A percentile compares a stretch with the other conserved stretches of the same genome.
Evolutionary conservation across 495 filamentous ascomycete species (phyloP).

Genomic region (Talaromyces wortmannii): DNA sequence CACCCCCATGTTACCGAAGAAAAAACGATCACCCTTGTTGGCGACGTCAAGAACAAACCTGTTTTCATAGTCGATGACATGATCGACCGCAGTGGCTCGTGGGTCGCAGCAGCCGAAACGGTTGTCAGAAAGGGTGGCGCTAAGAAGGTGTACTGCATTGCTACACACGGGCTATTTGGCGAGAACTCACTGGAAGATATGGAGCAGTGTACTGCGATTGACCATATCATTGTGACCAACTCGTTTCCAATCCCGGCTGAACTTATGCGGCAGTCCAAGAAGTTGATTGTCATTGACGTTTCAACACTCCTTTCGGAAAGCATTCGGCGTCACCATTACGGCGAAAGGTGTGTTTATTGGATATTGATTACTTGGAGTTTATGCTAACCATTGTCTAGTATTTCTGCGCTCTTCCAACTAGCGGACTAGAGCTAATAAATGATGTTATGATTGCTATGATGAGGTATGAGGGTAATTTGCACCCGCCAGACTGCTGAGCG

Average conservation of each 20-base stretch:
- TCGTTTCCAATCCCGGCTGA: slow-evolving; percentile 82
- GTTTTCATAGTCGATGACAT: slow-evolving; percentile 98
- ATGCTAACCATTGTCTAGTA: slow-evolving; percentile 44
- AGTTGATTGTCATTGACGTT: slow-evolving; percentile 83
- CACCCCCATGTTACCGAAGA: slow-evolving; percentile 55
- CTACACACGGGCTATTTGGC: slow-evolving; percentile 91
- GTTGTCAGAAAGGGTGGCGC: slow-evolving; percentile 88
- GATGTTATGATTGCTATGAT: not conserved
- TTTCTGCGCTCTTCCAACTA: slow-evolving; percentile 77
- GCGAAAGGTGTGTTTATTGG: slow-evolving; percentile 46
- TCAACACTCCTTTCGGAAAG: slow-evolving; percentile 84
- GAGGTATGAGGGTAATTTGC: not conserved
- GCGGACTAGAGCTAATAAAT: slow-evolving; percentile 23
- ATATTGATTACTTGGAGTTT: slow-evolving; percentile 6
- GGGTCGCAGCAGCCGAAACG: slow-evolving; percentile 98
- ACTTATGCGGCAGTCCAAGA: slow-evolving; percentile 62
- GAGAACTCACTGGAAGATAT: slow-evolving; percentile 85
- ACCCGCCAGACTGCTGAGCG: not conserved
- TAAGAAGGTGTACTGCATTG: slow-evolving; percentile 94
- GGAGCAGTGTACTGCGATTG: slow-evolving; percentile 85
- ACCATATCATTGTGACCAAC: slow-evolving; percentile 92
- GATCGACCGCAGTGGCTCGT: slow-evolving; percentile 94
- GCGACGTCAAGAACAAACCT: slow-evolving; percentile 76
- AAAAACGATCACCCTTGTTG: slow-evolving; percentile 89
- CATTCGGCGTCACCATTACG: slow-evolving; percentile 92